These are phyloP conservation scores for Fusarium nelsonii DNA, from an alignment of 2,329 filamentous ascomycete species.

Conservation along the genomic window DNA sequence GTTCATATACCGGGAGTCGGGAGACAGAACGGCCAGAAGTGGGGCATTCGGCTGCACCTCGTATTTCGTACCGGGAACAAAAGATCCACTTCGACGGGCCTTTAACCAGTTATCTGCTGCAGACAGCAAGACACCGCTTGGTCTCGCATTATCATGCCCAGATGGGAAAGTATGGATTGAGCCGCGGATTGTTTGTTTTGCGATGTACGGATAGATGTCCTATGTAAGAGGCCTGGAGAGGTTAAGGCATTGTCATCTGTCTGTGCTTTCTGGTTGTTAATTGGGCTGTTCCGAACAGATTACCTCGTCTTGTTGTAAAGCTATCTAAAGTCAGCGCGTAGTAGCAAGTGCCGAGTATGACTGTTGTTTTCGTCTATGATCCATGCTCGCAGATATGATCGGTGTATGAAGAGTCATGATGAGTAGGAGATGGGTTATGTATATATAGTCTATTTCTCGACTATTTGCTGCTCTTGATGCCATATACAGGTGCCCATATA, in stretches of 20 bases:
- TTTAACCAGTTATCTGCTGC: conserved; percentile 14
- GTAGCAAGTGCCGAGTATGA: no score
- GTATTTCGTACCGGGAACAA: conserved; percentile 40
- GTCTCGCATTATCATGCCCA: conserved; percentile 37
- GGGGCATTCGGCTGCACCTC: conserved; percentile 27
- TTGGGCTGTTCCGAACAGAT: neutral
- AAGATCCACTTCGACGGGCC: conserved; percentile 5
- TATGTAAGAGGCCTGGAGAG: neutral
- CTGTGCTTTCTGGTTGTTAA: neutral
- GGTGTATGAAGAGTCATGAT: neutral
- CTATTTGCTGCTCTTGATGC: neutral
- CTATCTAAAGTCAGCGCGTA: neutral
- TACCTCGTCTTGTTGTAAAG: neutral
- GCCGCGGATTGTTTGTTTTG: neutral
- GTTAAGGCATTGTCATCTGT: neutral
- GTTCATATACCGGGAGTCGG: conserved; percentile 16
- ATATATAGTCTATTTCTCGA: neutral
- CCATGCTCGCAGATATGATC: neutral
- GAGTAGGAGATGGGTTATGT: neutral
- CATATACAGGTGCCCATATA: neutral
- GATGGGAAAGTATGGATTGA: conserved; percentile 14
- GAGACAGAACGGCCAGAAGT: conserved; percentile 24
- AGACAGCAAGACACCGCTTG: neutral
- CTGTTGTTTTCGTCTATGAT: neutral
- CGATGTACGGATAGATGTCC: neutral